Conservation (phyloP, 257 asterid genomes). For the Oldenlandia corymbosa region DNA sequence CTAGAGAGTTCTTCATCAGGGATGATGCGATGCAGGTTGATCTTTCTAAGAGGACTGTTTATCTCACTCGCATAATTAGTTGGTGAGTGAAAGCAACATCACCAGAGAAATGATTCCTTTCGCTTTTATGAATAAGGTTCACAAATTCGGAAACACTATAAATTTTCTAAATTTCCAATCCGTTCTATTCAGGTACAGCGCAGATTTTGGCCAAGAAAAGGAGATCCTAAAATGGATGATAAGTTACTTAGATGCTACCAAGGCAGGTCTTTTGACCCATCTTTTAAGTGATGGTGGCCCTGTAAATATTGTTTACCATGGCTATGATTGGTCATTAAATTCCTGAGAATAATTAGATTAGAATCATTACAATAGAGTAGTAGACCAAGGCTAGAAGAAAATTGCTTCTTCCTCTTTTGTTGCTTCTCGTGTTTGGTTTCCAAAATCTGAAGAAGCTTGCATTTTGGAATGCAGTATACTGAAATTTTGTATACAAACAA, state of each 20-base stretch:
- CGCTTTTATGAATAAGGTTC: background rate
- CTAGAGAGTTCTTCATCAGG: constrained; percentile 71
- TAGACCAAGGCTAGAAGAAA: background rate
- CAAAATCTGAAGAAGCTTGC: background rate
- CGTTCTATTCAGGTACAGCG: constrained; percentile 56
- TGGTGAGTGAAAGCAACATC: constrained; percentile 45
- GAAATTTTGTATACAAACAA: background rate
- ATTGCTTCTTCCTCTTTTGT: background rate
- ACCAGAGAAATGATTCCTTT: background rate
- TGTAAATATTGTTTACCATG: constrained; percentile 52
- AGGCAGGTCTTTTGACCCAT: constrained; percentile 84
- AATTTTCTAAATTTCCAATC: background rate
- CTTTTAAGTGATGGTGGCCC: constrained; percentile 65
- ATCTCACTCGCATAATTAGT: constrained; percentile 56
- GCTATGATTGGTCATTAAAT: constrained; percentile 74
- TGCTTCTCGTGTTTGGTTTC: background rate
- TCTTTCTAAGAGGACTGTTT: constrained; percentile 69
- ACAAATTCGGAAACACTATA: background rate
- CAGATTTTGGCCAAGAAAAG: constrained; percentile 83
- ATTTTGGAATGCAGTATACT: background rate
- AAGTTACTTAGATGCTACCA: constrained; percentile 66
- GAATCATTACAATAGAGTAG: background rate
- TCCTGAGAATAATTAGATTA: constrained; percentile 23
- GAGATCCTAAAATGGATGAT: constrained; percentile 63
- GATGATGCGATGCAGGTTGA: constrained; percentile 76